Conservation (phyloP, 495 filamentous ascomycete species). For the Aspergillus funiculosus region DNA sequence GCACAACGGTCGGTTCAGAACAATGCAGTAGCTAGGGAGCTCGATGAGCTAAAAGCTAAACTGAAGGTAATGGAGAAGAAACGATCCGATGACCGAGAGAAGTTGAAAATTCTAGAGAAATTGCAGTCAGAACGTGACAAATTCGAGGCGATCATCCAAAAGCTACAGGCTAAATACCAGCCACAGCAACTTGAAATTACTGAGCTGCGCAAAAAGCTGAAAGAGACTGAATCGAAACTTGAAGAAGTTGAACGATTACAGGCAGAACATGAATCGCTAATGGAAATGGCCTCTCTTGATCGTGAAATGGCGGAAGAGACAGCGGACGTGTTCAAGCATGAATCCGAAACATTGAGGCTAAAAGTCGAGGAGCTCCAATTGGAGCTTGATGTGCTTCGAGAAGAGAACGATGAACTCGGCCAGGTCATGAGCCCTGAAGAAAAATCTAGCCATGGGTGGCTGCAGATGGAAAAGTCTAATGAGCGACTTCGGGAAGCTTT, state of each 20-base stretch:
- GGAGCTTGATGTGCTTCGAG: constrained; percentile 78
- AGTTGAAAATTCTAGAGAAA: constrained; percentile 70
- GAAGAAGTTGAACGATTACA: constrained; percentile 66
- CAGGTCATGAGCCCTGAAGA: constrained; percentile 87
- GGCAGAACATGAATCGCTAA: constrained; percentile 71
- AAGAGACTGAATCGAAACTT: constrained; percentile 63
- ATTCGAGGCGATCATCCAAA: constrained; percentile 85
- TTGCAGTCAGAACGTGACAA: constrained; percentile 76
- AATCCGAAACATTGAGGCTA: constrained; percentile 69
- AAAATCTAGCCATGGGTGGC: constrained; percentile 74
- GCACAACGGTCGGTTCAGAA: constrained; percentile 29
- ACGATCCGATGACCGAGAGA: constrained; percentile 78
- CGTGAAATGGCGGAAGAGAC: constrained; percentile 96
- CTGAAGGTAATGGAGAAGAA: constrained; percentile 76
- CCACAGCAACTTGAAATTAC: constrained; percentile 75
- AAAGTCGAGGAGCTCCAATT: constrained; percentile 79
- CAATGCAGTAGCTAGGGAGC: constrained; percentile 53
- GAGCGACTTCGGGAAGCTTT: constrained; percentile 84
- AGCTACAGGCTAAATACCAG: constrained; percentile 83
- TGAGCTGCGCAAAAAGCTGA: constrained; percentile 68
- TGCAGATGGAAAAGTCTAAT: constrained; percentile 86
- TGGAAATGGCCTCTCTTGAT: constrained; percentile 87
- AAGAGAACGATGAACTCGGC: constrained; percentile 78
- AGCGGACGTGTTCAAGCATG: constrained; percentile 70
- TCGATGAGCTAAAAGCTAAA: constrained; percentile 75